Base-by-base conservation (phyloP, 164 flowering plant genomes). In the Nymphaea colorata region DNA sequence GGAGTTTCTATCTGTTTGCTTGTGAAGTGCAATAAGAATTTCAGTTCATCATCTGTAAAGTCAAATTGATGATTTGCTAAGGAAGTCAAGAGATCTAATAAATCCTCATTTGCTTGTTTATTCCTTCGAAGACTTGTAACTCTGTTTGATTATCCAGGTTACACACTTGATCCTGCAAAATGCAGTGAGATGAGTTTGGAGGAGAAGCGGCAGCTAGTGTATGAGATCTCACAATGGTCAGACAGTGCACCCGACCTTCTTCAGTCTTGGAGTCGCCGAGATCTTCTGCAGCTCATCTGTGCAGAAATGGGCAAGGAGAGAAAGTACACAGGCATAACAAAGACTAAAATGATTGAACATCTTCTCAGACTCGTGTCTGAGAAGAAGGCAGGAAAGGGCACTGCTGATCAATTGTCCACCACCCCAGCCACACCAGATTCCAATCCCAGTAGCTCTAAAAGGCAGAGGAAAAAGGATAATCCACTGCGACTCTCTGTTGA, bases 301-400 rank as follows among this genome's bases (percentile, higher is more conserved):
- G 88, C 84, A 55, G 99, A 91, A 77, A 82, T 85, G 85, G 99
- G 99, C 60, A 91, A 91, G 74, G 99, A 94, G 71, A 82, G 99
- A 73, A 94, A 94, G 72, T 94, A 86, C 65, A 88, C 96, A 5
- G 97, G 97, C 65, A 77, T 88, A 80, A 85, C 97, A 18, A 94
- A 94, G 78, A 55, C 75, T 17, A 87, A 81, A 83, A 83, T 94
- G 66, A 94, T 94, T 53, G 96, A 91, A 57, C 81, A 82, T 44
- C 99, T 94, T 72, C 75, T 91, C 61, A 84, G 76, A 73, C 64
- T 88, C 63, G 84, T 91, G 5, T 79, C 89, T 60, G 90, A 82
- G 69, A 89, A 84, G 71, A 83, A 84, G 43, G 74, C 80, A 5
- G 72, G 61, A 17, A 84, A 77, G 18, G 65, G 66, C 44, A 79